phyloP scores from a whole-genome alignment of 441 rosid genomes.

The Syzygium syzygioides region DNA sequence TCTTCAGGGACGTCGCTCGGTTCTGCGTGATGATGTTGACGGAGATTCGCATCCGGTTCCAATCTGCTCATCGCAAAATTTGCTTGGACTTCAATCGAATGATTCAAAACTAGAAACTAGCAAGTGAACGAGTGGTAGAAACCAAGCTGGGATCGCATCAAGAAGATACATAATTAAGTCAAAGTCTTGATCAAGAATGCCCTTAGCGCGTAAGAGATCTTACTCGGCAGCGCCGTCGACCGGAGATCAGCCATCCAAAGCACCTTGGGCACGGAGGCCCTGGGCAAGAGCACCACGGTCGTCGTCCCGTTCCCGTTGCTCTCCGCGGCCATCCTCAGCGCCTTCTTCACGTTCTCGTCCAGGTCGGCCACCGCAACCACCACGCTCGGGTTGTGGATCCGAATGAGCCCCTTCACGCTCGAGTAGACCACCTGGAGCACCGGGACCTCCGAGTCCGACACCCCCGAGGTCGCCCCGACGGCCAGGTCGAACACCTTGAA shows the following conservation, averaged over 20 bases:
- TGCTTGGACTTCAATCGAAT: neutral
- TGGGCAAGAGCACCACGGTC: slow-evolving; percentile 58
- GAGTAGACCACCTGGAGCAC: slow-evolving; percentile 78
- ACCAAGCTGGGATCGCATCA: neutral
- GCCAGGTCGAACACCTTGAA: slow-evolving; percentile 86
- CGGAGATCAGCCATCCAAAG: slow-evolving; percentile 99
- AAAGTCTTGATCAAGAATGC: no score
- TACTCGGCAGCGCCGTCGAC: slow-evolving; percentile 92
- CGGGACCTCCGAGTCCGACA: slow-evolving; percentile 80
- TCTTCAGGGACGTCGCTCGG: slow-evolving; percentile 52
- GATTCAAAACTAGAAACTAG: neutral
- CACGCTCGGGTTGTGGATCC: slow-evolving; percentile 81
- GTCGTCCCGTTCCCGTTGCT: slow-evolving; percentile 47
- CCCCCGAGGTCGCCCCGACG: slow-evolving; percentile 52
- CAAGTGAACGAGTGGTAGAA: neutral
- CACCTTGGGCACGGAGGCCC: slow-evolving; percentile 67
- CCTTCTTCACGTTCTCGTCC: slow-evolving; percentile 75
- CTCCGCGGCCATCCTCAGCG: slow-evolving; percentile 80
- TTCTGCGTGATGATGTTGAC: slow-evolving; percentile 90
- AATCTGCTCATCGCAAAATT: slow-evolving; percentile 42
- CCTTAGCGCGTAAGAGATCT: slow-evolving; percentile 11
- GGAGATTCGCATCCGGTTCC: slow-evolving; percentile 88
- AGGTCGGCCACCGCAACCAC: slow-evolving; percentile 72
- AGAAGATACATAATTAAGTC: neutral
- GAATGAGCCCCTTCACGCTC: slow-evolving; percentile 88